phyloP scores from a whole-genome alignment of 768 basidiomycete genomes.

The Suillus bovinus region DNA sequence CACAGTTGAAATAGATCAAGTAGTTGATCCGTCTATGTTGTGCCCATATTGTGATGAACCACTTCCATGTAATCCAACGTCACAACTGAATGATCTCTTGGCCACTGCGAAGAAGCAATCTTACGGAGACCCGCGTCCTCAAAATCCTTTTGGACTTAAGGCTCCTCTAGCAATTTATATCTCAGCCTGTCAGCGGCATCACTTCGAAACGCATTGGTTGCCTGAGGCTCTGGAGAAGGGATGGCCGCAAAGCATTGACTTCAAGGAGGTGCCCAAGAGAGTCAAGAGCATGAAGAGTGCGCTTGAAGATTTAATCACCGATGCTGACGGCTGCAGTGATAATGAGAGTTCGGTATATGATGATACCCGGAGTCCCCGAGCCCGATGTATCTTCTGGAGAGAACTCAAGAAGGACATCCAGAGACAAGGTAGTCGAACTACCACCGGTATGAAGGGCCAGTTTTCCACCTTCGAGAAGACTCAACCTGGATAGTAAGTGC shows the following conservation, averaged over 20 bases:
- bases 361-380: constrained; percentile 28
- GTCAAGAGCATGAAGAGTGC: constrained; percentile 49
- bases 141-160: constrained; percentile 65
- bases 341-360: constrained; percentile 17
- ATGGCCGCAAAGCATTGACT: constrained; percentile 78
- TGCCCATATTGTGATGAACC: constrained; percentile 85
- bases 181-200: constrained; percentile 73
- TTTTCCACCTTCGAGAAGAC: constrained; percentile 78
- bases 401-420: constrained; percentile 64
- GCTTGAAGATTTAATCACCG: constrained; percentile 53
- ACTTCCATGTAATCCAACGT: constrained; percentile 63
- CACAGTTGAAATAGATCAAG: constrained; percentile 51
- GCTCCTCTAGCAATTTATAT: constrained; percentile 55
- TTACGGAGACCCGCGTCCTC: constrained; percentile 57
- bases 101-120: constrained; percentile 54
- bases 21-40: constrained; percentile 61
- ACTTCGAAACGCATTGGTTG: constrained; percentile 70
- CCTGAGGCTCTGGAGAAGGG: constrained; percentile 70
- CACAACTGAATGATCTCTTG: constrained; percentile 54
- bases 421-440: constrained; percentile 62
- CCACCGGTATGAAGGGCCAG: constrained; percentile 69
- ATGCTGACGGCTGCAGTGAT: constrained; percentile 27
- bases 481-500: constrained; percentile 86
- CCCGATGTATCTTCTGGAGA: constrained; percentile 64
- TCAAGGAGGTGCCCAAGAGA: constrained; percentile 51